A percentile compares a stretch with the other conserved stretches of the same genome.
These are phyloP conservation scores for Solanum microdontum DNA, from an alignment of 257 asterid genomes.

Conservation along the genomic window DNA sequence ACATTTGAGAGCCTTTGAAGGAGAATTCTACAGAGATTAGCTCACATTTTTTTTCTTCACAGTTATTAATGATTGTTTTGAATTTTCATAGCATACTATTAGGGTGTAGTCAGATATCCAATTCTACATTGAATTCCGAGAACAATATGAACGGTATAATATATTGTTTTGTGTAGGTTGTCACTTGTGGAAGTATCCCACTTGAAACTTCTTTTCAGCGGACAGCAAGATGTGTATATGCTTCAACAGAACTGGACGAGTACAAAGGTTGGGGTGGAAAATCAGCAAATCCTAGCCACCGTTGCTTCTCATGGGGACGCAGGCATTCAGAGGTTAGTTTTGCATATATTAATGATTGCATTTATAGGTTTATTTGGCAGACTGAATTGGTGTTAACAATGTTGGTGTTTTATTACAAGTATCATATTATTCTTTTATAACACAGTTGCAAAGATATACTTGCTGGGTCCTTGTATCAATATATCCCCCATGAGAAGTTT, in stretches of 20 bases:
- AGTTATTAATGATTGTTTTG: not conserved
- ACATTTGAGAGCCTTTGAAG: not conserved
- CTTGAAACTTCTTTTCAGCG: constrained; percentile 89
- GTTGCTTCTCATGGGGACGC: constrained; percentile 81
- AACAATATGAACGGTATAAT: not conserved
- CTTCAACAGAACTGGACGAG: constrained; percentile 74
- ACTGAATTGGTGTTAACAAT: not conserved
- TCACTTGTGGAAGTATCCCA: constrained; percentile 96
- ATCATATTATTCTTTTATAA: not conserved
- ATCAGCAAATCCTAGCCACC: constrained; percentile 55
- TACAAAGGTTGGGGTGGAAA: constrained; percentile 71
- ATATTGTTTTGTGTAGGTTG: constrained; percentile 42
- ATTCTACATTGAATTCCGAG: not conserved
- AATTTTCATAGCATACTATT: not conserved
- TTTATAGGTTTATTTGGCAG: not conserved
- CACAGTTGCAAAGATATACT: not conserved
- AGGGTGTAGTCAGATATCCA: not conserved
- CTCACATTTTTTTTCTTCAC: not conserved
- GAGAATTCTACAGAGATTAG: not conserved
- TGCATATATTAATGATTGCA: not conserved
- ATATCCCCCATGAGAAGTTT: not conserved
- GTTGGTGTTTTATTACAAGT: not conserved
- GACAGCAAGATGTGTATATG: constrained; percentile 73
- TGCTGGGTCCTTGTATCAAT: not conserved
- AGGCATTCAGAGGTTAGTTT: constrained; percentile 79